Conservation (phyloP, 2,329 filamentous ascomycete species). For the Ploettnerulaceae sp. region DNA sequence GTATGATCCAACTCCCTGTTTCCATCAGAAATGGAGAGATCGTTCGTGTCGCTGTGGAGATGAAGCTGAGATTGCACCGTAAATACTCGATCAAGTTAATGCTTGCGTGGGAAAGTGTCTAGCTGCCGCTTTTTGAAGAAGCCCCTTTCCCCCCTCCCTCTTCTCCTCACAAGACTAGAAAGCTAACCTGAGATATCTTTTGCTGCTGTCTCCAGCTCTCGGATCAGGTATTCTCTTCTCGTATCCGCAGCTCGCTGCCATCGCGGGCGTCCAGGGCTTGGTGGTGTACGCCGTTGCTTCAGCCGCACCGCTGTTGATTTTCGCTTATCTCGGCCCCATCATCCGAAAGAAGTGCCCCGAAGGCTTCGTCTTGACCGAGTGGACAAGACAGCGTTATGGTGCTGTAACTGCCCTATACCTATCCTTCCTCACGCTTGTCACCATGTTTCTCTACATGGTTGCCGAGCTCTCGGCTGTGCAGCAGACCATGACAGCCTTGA, state of each 20-base stretch:
- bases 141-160: conserved; percentile 34
- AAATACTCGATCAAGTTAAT: conserved; percentile 98
- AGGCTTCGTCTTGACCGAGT: conserved; percentile 80
- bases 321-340: conserved; percentile 69
- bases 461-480: conserved; percentile 77
- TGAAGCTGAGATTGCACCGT: conserved; percentile 95
- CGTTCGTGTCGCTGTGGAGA: conserved; percentile 33
- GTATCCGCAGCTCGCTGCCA: conserved; percentile 75
- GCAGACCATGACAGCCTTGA: conserved; percentile 70
- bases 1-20: conserved; percentile 48
- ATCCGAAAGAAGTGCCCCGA: conserved; percentile 77
- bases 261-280: conserved; percentile 73
- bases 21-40: conserved; percentile 22
- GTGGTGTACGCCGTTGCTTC: conserved; percentile 72
- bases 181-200: conserved; percentile 40
- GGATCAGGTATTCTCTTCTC: conserved; percentile 80
- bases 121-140: conserved; percentile 72
- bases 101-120: conserved; percentile 98
- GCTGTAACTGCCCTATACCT: conserved; percentile 64
- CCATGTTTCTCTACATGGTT: conserved; percentile 83
- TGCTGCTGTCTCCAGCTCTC: conserved; percentile 54
- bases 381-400: conserved; percentile 76
- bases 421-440: conserved; percentile 72
- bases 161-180: conserved; percentile 29
- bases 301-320: conserved; percentile 66